Percentiles rank a stretch among this genome's conserved stretches.
Evolutionary conservation across 2,329 filamentous ascomycete species (phyloP).

Genomic region (Cercospora sp.): DNA sequence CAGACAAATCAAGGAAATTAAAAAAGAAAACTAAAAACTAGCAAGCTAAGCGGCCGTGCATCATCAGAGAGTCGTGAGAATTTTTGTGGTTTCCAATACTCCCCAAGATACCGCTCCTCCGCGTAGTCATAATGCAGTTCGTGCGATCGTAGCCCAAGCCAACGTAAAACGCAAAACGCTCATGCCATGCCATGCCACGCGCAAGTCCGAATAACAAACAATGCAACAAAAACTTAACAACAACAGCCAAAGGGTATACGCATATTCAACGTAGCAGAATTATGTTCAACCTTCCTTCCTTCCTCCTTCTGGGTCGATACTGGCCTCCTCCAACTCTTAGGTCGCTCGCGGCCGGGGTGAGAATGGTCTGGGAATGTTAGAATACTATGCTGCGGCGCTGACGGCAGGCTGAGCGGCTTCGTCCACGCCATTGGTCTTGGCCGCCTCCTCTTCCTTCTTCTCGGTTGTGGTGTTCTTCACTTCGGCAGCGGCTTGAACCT

Average conservation of each 20-base stretch:
- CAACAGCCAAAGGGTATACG: slow-evolving; percentile 8
- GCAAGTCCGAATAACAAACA: not conserved
- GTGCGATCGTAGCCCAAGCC: slow-evolving; percentile 5
- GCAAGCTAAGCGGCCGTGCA: not conserved
- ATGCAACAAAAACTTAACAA: slow-evolving; percentile 1
- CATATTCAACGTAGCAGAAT: slow-evolving; percentile 8
- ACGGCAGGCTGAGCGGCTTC: slow-evolving; percentile 7
- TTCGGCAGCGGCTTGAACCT: slow-evolving; percentile 12
- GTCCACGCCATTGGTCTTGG: slow-evolving; percentile 10
- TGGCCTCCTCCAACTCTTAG: not conserved
- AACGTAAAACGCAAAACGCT: not conserved
- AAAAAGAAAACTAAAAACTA: not conserved
- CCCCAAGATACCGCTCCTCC: not conserved
- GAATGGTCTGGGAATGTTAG: slow-evolving; percentile 1
- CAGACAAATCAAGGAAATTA: not conserved
- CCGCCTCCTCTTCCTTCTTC: slow-evolving; percentile 3
- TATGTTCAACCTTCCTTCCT: not conserved
- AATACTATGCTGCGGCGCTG: slow-evolving; percentile 9
- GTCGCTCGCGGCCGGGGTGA: not conserved
- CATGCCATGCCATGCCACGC: slow-evolving; percentile 7
- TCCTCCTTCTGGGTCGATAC: not conserved
- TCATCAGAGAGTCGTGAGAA: slow-evolving; percentile 1
- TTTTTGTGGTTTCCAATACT: not conserved
- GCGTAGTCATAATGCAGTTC: not conserved
- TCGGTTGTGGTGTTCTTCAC: slow-evolving; percentile 2